Percentiles rank a stretch among this genome's conserved stretches.
These are phyloP conservation scores for Lanmaoa rubissima DNA, from an alignment of 768 basidiomycete species.

Conservation along the genomic window DNA sequence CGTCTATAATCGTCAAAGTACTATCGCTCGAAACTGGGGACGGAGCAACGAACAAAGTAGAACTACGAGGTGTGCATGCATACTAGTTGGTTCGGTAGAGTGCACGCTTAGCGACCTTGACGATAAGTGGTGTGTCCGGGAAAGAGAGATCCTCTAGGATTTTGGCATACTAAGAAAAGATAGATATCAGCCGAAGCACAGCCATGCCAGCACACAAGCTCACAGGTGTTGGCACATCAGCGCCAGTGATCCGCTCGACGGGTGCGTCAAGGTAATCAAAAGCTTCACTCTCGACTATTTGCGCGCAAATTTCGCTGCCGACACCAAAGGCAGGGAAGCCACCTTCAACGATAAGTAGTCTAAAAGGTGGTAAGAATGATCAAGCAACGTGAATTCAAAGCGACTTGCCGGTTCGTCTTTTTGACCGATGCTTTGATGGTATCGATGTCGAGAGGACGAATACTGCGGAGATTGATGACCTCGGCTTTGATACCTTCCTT, in stretches of 20 bases:
- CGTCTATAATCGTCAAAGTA: constrained; percentile 22
- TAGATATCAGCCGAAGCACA: constrained; percentile 10
- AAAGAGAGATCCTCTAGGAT: constrained; percentile 89
- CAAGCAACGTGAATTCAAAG: not conserved
- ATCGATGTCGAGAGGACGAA: constrained; percentile 95
- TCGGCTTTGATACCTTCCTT: constrained; percentile 98
- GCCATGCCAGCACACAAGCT: constrained; percentile 31
- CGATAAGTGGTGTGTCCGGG: constrained; percentile 88
- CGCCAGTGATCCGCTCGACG: constrained; percentile 96
- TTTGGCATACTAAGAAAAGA: constrained; percentile 69
- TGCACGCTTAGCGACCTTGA: constrained; percentile 92
- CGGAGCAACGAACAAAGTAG: constrained; percentile 9
- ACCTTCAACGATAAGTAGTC: constrained; percentile 92
- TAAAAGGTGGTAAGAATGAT: constrained; percentile 29
- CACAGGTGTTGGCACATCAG: constrained; percentile 95
- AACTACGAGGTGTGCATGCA: constrained; percentile 10
- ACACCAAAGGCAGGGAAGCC: constrained; percentile 99
- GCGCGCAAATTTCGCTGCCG: constrained; percentile 97
- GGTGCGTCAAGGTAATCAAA: constrained; percentile 99
- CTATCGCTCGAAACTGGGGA: constrained; percentile 16
- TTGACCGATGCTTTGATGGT: constrained; percentile 97
- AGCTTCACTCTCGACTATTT: constrained; percentile 95
- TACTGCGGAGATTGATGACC: constrained; percentile 94
- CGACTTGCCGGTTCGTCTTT: constrained; percentile 89
- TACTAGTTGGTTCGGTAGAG: constrained; percentile 83